Evolutionary conservation across 305 asterid genomes (phyloP).

Genomic region (Solanum aculeatissimum): DNA sequence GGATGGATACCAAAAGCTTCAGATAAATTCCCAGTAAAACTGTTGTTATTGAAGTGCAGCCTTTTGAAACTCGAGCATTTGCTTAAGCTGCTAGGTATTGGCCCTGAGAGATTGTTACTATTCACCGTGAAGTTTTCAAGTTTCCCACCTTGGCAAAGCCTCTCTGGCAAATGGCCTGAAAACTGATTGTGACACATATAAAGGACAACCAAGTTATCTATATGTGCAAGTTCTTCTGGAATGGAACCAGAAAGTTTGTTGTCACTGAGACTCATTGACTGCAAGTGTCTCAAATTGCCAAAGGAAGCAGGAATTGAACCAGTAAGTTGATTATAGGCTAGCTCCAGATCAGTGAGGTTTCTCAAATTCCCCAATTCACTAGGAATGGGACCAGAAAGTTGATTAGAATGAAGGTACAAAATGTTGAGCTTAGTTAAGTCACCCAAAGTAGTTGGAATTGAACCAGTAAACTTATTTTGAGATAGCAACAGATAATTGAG

Average conservation of each 20-base stretch:
- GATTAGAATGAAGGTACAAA: too few relatives aligned
- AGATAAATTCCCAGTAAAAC: neutral
- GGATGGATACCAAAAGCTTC: conserved; percentile 11
- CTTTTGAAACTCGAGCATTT: conserved; percentile 1
- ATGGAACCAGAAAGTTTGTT: neutral
- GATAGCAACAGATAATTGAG: too few relatives aligned
- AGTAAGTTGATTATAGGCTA: too few relatives aligned
- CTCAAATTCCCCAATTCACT: too few relatives aligned
- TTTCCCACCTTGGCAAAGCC: neutral
- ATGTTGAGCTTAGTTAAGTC: too few relatives aligned
- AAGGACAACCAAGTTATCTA: neutral
- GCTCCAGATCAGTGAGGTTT: rapidly evolving
- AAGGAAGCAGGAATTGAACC: too few relatives aligned
- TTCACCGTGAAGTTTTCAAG: neutral
- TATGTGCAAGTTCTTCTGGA: conserved; percentile 10
- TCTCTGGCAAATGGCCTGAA: conserved; percentile 9
- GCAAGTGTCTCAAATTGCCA: neutral
- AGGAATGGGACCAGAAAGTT: too few relatives aligned
- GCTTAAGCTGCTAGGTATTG: conserved; percentile 5
- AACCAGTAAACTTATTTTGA: too few relatives aligned
- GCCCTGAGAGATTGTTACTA: conserved; percentile 2
- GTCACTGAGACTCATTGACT: too few relatives aligned
- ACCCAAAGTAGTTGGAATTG: too few relatives aligned
- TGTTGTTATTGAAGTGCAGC: neutral
- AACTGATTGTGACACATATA: conserved; percentile 1